Percentiles rank a stretch among this genome's conserved stretches.
Conservation (phyloP, 306 rosid genomes). For the Cucumis melo region DNA sequence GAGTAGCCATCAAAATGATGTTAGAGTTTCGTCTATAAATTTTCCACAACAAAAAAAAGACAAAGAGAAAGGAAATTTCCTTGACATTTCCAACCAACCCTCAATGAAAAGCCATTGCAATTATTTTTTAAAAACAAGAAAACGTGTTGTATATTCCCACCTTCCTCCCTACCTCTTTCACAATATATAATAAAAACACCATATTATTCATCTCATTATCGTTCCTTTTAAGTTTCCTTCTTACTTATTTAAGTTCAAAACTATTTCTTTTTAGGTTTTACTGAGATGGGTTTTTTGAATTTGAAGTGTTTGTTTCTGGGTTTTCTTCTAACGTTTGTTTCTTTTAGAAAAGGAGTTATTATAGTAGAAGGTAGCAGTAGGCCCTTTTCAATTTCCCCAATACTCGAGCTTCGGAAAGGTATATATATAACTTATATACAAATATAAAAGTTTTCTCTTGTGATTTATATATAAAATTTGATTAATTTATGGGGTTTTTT, state of each 20-base stretch:
- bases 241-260: too few species aligned
- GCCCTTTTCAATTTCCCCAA: conserved; percentile 9
- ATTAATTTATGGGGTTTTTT: neutral
- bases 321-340: conserved; percentile 7
- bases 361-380: conserved; percentile 12
- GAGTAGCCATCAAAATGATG: neutral
- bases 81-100: neutral
- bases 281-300: neutral
- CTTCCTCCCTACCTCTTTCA: neutral
- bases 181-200: neutral
- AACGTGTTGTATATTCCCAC: neutral
- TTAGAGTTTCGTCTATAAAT: neutral
- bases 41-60: neutral
- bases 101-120: neutral
- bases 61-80: neutral
- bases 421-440: too few species aligned
- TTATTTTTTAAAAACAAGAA: neutral
- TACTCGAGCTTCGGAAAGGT: neutral
- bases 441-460: too few species aligned
- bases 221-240: too few species aligned
- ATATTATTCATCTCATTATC: too few species aligned
- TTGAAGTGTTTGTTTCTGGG: conserved; percentile 6
- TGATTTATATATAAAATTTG: neutral
- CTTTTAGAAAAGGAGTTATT: conserved; percentile 2
- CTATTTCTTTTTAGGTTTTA: neutral